Evolutionary conservation across 257 asterid genomes (phyloP).

Genomic region (Primulina eburnea): DNA sequence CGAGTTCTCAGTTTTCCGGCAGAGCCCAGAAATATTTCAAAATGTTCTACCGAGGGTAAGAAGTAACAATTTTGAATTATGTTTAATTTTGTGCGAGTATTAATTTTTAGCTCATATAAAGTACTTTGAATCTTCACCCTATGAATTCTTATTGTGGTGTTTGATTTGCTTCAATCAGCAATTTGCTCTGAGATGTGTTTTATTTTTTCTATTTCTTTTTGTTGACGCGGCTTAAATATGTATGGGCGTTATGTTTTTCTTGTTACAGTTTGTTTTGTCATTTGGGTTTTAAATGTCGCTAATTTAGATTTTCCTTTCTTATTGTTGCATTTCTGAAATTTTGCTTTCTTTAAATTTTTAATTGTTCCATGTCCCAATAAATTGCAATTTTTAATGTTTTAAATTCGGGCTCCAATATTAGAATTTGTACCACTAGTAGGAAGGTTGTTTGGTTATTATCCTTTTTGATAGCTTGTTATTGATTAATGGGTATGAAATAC

Average conservation of each 20-base stretch:
- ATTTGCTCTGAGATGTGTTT: neutral
- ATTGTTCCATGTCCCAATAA: neutral
- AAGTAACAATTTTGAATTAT: neutral
- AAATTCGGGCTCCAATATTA: neutral
- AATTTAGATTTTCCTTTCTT: neutral
- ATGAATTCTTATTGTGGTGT: neutral
- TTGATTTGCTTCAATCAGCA: neutral
- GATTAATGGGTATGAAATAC: neutral
- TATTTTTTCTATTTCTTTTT: neutral
- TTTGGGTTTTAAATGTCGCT: neutral
- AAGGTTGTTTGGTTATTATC: neutral
- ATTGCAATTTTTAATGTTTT: slow-evolving; percentile 3
- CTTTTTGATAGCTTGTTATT: neutral
- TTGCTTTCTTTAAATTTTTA: neutral
- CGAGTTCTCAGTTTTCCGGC: no score
- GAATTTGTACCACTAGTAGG: neutral
- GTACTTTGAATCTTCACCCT: neutral
- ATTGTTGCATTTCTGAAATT: slow-evolving; percentile 12
- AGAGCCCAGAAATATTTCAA: neutral
- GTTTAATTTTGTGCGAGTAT: neutral
- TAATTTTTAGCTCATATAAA: neutral
- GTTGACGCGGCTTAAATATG: no score
- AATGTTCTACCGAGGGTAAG: slow-evolving; percentile 49
- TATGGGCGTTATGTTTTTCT: no score
- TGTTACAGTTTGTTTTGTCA: no score